Evolutionary conservation across 2,329 filamentous ascomycete genomes (phyloP).

Genomic region (Coniosporium tulheliwenetii): DNA sequence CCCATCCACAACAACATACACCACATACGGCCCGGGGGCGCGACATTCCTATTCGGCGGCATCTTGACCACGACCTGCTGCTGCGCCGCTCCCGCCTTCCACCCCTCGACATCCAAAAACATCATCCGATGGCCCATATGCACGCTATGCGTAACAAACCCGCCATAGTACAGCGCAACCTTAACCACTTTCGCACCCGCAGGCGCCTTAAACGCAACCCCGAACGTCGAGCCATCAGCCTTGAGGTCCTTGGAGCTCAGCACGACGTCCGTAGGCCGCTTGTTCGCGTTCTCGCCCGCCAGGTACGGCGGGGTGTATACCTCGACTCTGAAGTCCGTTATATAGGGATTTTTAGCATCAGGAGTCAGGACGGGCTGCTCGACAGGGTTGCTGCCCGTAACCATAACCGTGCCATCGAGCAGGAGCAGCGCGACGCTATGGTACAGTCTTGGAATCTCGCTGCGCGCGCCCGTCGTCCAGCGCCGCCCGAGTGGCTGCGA

Average conservation of each 20-base stretch:
- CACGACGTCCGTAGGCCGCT: conserved; percentile 31
- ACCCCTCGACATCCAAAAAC: conserved; percentile 35
- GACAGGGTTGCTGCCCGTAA: conserved; percentile 45
- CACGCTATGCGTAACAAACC: conserved; percentile 44
- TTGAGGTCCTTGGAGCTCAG: conserved; percentile 29
- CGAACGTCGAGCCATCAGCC: conserved; percentile 29
- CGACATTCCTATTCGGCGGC: conserved; percentile 39
- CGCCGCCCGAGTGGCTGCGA: conserved; percentile 32
- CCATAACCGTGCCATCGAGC: conserved; percentile 42
- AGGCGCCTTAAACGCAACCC: conserved; percentile 30
- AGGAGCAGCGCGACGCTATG: conserved; percentile 45
- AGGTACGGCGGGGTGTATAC: conserved; percentile 47
- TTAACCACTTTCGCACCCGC: conserved; percentile 27
- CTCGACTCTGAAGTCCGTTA: conserved; percentile 47
- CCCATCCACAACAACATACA: conserved; percentile 42
- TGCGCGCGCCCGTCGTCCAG: conserved; percentile 30
- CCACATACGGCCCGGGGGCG: conserved; percentile 45
- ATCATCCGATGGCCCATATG: conserved; percentile 47
- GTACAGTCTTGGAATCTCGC: conserved; percentile 35
- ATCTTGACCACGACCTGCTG: conserved; percentile 36
- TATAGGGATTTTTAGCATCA: conserved; percentile 30
- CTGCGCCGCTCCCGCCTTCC: conserved; percentile 20
- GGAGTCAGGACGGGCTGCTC: conserved; percentile 37
- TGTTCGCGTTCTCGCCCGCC: conserved; percentile 30
- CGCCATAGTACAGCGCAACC: conserved; percentile 40